Base-by-base conservation (phyloP, 306 rosid genomes). In the Ammopiptanthus mongolicus region DNA sequence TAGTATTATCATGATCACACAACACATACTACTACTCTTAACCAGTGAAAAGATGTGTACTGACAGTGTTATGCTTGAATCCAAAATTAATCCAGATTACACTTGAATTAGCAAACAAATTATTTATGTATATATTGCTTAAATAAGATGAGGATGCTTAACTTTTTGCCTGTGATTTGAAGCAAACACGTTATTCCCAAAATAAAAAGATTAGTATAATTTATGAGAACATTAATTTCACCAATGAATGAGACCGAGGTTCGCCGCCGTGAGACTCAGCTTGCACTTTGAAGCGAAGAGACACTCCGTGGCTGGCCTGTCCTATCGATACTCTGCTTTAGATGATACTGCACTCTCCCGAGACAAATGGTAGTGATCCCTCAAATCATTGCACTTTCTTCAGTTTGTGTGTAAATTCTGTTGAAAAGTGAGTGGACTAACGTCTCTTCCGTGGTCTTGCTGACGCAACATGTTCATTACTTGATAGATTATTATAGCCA, bases 301-400 rank as follows among this genome's bases (percentile, higher is more conserved):
- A 80, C 79, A 66, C 6, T 2, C 48, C 66, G 51, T 75, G 77
- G 78, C 41, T 57, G 56, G 71, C 42, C 1, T 56, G 69, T 76
- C 81, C 48, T 41, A 71, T 81, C 78, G 13, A 33, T 3, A 46
- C 78, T n/a, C 6, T 76, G 47, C 71, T 65, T 71, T 64, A 71
- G 66, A 65, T 46, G 65, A 67, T 57, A 42, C 50, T 65, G 36
- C 70, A 33, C 44, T 70, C 19, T 5, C 8, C 47, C 18, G 0
- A 71, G 85, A 82, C 82, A 77, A 65, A 67, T 59, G 5, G 29
- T 73, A 83, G 83, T 83, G 83, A 78, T 77, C 80, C 33, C 57
- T 83, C 80, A 78, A 83, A 83, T 78, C 83, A 78, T 0, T 67
- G 58, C 83, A 68, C 58, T 74, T 78, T 69, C 74, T 39, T 41